Base-by-base conservation (phyloP, 768 basidiomycete species). In the Trametopsis cervina region DNA sequence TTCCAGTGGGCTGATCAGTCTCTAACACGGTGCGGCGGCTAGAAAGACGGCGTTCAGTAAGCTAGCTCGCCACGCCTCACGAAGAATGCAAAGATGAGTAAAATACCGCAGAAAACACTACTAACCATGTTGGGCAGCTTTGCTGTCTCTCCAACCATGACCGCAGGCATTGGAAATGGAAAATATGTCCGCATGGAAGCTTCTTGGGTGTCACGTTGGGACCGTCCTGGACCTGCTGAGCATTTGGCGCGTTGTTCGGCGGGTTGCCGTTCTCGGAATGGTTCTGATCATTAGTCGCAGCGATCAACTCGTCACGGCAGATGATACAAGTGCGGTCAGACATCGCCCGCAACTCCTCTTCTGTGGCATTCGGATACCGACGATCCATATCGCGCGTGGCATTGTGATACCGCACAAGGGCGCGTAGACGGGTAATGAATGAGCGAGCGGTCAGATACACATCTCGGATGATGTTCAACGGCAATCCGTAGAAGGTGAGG, bases 61-160 rank as follows among this genome's bases (percentile, higher is more conserved):
- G 42, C 46, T 15, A 29, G 46, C 33, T 52, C 46, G 38, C 40
- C 49, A 48, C 51, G 55, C 18, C 46, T 41, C 29, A 7, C 7
- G 9, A 33, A 15, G 15, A 7, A 33, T 7, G 15, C 35, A 11
- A 47, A 43, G 49, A 50, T 56, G 36, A 57, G 51, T 47, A 47
- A 40, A 45, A 46, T 38, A 27, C 47, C 15, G 36, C 33, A 27
- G 58, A 49, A 12, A 33, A 12, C 37, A 49, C 48, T 26, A 65
- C 84, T 66, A 42, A 95, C 95, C 95, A 99, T 36, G 96, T 99
- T 1, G 96, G 96, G 64, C 96, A 99, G 57, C 89, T 98, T 66
- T 98, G 96, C 64, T 99, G 96, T 38, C 96, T 78, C 66, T 99
- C 96, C 22, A 99, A 76, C 96, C 96, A 99, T 18, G 91, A 94